Evolutionary conservation across 352 stramenopile genomes (phyloP).

Genomic region (Pseudoperonospora humuli): DNA sequence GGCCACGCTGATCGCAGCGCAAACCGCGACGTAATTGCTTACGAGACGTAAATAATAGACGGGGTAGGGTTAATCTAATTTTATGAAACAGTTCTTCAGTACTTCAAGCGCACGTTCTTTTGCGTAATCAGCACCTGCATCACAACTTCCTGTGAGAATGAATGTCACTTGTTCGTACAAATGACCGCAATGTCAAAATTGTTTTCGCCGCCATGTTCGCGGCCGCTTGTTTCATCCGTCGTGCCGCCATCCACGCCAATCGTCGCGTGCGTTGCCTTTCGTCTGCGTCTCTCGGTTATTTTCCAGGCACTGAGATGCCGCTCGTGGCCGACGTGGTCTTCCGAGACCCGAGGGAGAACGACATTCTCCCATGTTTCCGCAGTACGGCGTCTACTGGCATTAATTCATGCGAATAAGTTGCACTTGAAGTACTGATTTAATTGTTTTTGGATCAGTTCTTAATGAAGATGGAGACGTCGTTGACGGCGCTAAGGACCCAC

Average conservation of each 20-base stretch:
- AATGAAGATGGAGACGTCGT: constrained; percentile 80
- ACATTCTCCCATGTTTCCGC: constrained; percentile 85
- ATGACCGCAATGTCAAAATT: constrained; percentile 20
- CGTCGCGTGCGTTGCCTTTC: constrained; percentile 5
- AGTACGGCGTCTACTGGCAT: constrained; percentile 31
- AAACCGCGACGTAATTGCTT: too few relatives aligned
- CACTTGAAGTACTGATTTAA: constrained; percentile 1
- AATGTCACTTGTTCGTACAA: too few relatives aligned
- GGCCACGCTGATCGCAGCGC: too few relatives aligned
- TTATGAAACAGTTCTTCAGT: too few relatives aligned
- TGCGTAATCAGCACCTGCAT: too few relatives aligned
- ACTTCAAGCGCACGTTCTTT: too few relatives aligned
- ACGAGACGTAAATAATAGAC: too few relatives aligned
- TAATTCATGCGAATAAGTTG: background rate
- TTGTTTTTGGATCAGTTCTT: constrained; percentile 41
- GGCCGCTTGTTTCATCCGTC: constrained; percentile 6
- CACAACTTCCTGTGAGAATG: too few relatives aligned
- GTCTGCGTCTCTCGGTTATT: constrained; percentile 30
- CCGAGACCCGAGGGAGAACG: constrained; percentile 73
- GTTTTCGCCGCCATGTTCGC: constrained; percentile 18
- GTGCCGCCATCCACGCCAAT: background rate
- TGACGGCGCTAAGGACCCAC: constrained; percentile 53
- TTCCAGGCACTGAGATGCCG: constrained; percentile 81
- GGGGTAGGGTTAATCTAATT: too few relatives aligned
- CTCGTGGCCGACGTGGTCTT: constrained; percentile 87